phyloP scores from a whole-genome alignment of 768 basidiomycete genomes.

The Tylopilus rubrobrunneus region DNA sequence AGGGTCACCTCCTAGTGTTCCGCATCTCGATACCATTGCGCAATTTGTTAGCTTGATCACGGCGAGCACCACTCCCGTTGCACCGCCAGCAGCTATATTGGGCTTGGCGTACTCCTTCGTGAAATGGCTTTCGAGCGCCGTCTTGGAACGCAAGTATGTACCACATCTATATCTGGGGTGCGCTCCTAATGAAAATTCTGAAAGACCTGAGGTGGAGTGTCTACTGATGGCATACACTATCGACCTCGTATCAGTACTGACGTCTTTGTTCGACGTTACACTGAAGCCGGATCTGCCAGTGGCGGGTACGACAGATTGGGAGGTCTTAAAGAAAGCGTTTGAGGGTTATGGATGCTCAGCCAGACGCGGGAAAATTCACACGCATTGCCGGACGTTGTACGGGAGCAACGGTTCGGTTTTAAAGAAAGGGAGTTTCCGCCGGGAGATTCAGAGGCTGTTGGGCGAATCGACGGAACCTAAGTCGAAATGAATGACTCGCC shows the following conservation, averaged over 20 bases:
- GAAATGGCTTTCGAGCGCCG: conserved; percentile 1
- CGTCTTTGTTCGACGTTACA: conserved; percentile 1
- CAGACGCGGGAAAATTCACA: not conserved
- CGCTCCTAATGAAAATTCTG: not conserved
- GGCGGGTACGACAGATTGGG: conserved; percentile 5
- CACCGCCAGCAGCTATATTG: conserved; percentile 2
- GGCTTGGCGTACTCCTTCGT: conserved; percentile 4
- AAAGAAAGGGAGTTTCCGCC: not conserved
- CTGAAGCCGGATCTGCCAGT: conserved; percentile 6
- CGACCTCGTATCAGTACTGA: conserved; percentile 3
- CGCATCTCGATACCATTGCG: not conserved
- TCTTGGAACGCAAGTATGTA: not conserved
- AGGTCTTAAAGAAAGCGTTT: conserved; percentile 3
- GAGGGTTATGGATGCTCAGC: not conserved
- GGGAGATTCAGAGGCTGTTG: not conserved
- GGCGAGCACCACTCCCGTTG: not conserved
- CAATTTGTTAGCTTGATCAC: conserved; percentile 3
- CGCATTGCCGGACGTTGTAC: not conserved
- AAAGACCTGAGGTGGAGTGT: conserved; percentile 2
- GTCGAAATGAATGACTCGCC: no score
- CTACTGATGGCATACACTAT: conserved; percentile 1
- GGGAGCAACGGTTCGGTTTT: no score
- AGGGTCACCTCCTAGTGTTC: not conserved
- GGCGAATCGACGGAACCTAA: not conserved
- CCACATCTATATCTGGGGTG: not conserved